Evolutionary conservation across 164 flowering plant genomes (phyloP).

Genomic region (Cinnamomum micranthum): DNA sequence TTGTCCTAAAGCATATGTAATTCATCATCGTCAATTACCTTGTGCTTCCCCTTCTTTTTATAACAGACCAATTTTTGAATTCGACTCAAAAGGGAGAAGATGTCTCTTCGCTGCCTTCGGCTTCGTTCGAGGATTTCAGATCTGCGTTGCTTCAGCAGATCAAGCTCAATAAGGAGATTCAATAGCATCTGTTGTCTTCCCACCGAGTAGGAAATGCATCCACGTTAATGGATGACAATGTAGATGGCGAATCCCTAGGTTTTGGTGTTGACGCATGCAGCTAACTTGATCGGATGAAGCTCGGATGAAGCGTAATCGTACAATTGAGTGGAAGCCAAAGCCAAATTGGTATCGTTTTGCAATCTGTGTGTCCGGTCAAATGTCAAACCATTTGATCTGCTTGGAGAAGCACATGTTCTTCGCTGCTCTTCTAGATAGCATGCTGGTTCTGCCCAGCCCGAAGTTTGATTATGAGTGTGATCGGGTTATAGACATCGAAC

Average conservation of each 20-base stretch:
- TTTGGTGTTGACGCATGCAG: conserved; percentile 33
- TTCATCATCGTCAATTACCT: too few relatives aligned
- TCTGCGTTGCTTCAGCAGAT: conserved; percentile 54
- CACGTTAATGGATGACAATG: conserved; percentile 20
- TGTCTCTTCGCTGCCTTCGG: not conserved
- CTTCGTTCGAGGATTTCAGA: conserved; percentile 38
- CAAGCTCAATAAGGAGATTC: conserved; percentile 61
- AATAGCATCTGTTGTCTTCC: conserved; percentile 54
- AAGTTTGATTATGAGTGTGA: conserved; percentile 73
- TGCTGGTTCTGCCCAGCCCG: conserved; percentile 75
- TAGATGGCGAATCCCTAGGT: conserved; percentile 19
- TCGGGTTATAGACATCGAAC: conserved; percentile 71
- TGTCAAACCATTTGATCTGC: conserved; percentile 97
- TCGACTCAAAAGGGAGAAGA: conserved; percentile 5
- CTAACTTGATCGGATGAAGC: conserved; percentile 43
- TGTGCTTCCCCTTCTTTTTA: too few relatives aligned
- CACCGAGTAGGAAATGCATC: conserved; percentile 44
- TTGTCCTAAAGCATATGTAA: too few relatives aligned
- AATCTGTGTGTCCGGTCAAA: conserved; percentile 88
- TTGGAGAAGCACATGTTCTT: conserved; percentile 97
- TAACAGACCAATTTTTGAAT: too few relatives aligned
- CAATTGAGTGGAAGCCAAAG: conserved; percentile 86
- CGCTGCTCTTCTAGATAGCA: conserved; percentile 75
- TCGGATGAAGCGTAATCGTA: conserved; percentile 39
- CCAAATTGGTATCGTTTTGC: conserved; percentile 64